Percentiles rank a stretch among this genome's conserved stretches.
These are phyloP conservation scores for Cadophora malorum DNA, from an alignment of 2,329 filamentous ascomycete species.

Conservation along the genomic window DNA sequence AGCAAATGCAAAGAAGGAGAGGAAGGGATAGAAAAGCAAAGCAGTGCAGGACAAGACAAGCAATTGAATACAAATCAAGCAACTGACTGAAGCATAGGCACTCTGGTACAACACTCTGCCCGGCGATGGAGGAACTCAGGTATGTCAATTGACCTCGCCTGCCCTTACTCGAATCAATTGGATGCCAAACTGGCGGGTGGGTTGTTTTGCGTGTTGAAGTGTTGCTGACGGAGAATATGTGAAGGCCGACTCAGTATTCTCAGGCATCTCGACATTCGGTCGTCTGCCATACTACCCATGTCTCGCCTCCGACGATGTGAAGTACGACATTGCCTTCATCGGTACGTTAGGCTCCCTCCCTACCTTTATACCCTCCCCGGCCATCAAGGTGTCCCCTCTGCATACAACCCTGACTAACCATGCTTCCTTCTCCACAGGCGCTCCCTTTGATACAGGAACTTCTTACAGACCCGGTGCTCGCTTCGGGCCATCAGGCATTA, in stretches of 20 bases:
- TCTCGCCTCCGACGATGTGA: slow-evolving; percentile 69
- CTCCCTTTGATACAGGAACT: slow-evolving; percentile 85
- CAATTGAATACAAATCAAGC: neutral
- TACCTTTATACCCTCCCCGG: neutral
- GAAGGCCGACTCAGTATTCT: slow-evolving; percentile 86
- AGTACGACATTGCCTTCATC: slow-evolving; percentile 86
- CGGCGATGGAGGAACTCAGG: slow-evolving; percentile 84
- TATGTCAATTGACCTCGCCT: slow-evolving; percentile 45
- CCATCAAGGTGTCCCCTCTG: slow-evolving; percentile 21
- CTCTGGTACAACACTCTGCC: slow-evolving; percentile 86
- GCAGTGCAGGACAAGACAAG: neutral
- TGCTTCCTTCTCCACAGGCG: slow-evolving; percentile 55
- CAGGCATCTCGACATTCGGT: slow-evolving; percentile 85
- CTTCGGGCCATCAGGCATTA: slow-evolving; percentile 84
- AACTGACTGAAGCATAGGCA: slow-evolving; percentile 49
- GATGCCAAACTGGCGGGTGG: neutral
- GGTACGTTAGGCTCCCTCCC: slow-evolving; percentile 53
- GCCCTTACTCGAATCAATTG: neutral
- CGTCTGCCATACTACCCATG: slow-evolving; percentile 80
- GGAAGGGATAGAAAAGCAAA: neutral
- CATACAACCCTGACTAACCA: slow-evolving; percentile 20
- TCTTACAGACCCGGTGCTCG: slow-evolving; percentile 84
- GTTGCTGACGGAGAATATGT: slow-evolving; percentile 1
- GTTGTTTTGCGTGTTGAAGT: neutral
- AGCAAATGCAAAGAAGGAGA: neutral